Conservation (phyloP, 441 rosid genomes). For the Breynia disticha region DNA sequence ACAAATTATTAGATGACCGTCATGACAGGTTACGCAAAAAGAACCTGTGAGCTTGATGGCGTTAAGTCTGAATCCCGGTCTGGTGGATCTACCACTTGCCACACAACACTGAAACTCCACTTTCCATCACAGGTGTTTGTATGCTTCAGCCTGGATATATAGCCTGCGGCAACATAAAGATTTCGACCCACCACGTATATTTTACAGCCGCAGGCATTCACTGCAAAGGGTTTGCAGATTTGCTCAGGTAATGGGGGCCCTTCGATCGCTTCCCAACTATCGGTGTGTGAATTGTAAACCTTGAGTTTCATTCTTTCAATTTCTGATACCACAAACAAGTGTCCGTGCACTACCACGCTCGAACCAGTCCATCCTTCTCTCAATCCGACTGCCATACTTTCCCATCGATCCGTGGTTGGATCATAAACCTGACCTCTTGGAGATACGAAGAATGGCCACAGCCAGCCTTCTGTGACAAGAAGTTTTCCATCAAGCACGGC, state of each 20-base stretch:
- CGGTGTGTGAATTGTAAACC: constrained; percentile 51
- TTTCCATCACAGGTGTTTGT: constrained; percentile 21
- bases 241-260: constrained; percentile 80
- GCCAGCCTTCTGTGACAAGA: constrained; percentile 88
- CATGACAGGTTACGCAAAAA: constrained; percentile 43
- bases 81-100: constrained; percentile 65
- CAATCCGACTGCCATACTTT: constrained; percentile 67
- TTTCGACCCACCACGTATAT: constrained; percentile 73
- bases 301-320: constrained; percentile 88
- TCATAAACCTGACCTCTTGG: constrained; percentile 89
- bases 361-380: constrained; percentile 97
- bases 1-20: background rate
- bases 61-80: constrained; percentile 54
- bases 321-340: constrained; percentile 72
- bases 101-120: constrained; percentile 46
- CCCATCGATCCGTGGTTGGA: constrained; percentile 63
- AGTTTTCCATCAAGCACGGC: constrained; percentile 79
- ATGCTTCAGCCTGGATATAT: constrained; percentile 36
- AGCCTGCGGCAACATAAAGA: constrained; percentile 67
- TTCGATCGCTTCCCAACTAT: constrained; percentile 64
- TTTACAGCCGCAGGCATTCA: constrained; percentile 43
- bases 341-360: constrained; percentile 63
- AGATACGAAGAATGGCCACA: constrained; percentile 83
- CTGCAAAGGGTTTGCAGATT: constrained; percentile 85
- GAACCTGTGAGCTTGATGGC: constrained; percentile 73